These are phyloP conservation scores for Fusarium subtropicale DNA, from an alignment of 2,329 filamentous ascomycete genomes.

Conservation along the genomic window DNA sequence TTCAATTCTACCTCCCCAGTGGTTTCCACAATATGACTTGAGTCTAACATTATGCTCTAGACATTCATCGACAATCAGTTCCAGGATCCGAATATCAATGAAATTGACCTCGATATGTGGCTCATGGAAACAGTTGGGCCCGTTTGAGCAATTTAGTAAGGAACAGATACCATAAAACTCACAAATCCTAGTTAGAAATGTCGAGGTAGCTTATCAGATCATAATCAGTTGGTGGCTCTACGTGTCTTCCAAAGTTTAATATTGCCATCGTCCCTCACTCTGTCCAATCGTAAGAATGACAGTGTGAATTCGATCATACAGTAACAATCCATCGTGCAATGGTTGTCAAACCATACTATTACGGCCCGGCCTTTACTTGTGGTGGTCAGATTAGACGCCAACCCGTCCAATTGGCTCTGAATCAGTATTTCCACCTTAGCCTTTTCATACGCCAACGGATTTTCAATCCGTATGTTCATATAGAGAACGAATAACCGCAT, in stretches of 20 bases:
- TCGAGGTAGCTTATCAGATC: no score
- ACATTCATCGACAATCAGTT: constrained; percentile 31
- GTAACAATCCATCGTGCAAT: no score
- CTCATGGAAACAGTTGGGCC: constrained; percentile 17
- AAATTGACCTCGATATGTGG: constrained; percentile 32
- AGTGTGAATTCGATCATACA: no score
- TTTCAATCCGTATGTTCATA: fast-evolving
- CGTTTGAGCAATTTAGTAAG: not conserved
- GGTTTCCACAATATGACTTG: not conserved
- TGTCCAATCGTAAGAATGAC: no score
- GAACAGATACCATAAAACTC: fast-evolving
- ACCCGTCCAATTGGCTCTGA: not conserved
- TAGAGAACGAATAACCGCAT: not conserved
- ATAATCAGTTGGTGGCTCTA: no score
- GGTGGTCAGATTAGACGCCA: not conserved
- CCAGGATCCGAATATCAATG: constrained; percentile 1
- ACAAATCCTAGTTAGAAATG: not conserved
- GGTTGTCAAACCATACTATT: not conserved
- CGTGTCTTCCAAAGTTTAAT: no score
- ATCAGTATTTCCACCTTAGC: not conserved
- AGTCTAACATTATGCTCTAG: not conserved
- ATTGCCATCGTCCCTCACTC: no score
- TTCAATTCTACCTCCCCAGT: fast-evolving
- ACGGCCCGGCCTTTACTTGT: not conserved
- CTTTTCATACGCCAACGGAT: not conserved